Base-by-base conservation (phyloP, 1,139 yeast genomes). In the Kurtzmaniella quercitrusa region DNA sequence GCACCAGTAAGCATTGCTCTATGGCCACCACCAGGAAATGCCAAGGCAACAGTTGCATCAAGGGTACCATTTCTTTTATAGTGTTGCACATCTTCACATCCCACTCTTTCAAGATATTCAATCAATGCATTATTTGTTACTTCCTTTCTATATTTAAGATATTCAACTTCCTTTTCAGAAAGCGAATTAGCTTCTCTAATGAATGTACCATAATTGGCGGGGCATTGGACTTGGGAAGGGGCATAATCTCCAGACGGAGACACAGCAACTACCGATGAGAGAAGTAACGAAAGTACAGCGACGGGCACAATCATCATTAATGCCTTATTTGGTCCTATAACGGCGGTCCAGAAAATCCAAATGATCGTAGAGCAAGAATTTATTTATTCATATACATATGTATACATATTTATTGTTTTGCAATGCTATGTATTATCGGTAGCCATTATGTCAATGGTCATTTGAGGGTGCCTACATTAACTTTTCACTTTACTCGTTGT, bases 1-100 rank as follows among this genome's bases (percentile, higher is more conserved):
- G 95, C 96, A n/a, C 96, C 96, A 45, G 73, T 66, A 37, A 89
- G 66, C 96, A 89, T 87, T 42, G 96, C 95, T 47, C 97, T 76
- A 64, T 87, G 89, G 3, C 96, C 95, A 55, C 97, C 97, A 36
- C 97, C 97, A 5, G 93, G 81, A 57, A 87, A 85, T 3, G 95
- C 90, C 17, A 89, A 58, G 3, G 85, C 96, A 43, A 88, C 71
- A 41, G 67, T 73, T 44, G 77, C 70, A 25, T 75, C 65, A 38
- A 62, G 50, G 48, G 61, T 67, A 11, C 55, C 51, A 46, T 51
- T 46, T 18, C 63, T 57, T 47, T 83, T 53, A 53, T 79, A 82
- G 2, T 58, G 53, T 16, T 63, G 66, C 2, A 79, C 75, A 52
- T 81, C 77, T 5, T 77, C 65, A 54, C 85, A 56, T 44, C 82